Percentiles rank a stretch among this genome's conserved stretches.
Evolutionary conservation across 768 basidiomycete genomes (phyloP).

Genomic region (Grammothele lineata): DNA sequence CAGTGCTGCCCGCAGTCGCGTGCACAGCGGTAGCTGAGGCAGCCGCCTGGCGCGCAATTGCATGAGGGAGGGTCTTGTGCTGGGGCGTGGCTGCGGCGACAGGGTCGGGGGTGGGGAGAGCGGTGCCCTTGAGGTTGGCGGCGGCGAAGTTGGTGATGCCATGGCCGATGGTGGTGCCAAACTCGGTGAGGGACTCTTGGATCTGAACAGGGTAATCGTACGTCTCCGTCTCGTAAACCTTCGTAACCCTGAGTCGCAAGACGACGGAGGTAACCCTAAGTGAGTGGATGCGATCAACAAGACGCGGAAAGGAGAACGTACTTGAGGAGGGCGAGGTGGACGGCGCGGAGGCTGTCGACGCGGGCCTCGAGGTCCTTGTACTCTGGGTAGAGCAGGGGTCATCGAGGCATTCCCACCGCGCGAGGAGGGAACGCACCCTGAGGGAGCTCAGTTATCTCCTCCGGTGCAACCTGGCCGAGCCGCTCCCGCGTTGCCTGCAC

Average conservation of each 20-base stretch:
- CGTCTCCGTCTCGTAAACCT: conserved; percentile 82
- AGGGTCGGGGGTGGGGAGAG: conserved; percentile 71
- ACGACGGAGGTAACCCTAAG: background rate
- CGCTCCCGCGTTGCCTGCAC: conserved; percentile 86
- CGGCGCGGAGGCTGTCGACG: conserved; percentile 84
- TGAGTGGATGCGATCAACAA: background rate
- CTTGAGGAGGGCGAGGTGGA: conserved; percentile 79
- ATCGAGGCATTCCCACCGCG: background rate
- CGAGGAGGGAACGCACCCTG: conserved; percentile 47
- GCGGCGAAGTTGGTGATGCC: conserved; percentile 83
- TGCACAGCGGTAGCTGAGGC: conserved; percentile 48
- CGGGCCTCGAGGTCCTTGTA: conserved; percentile 95
- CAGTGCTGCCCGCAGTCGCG: conserved; percentile 38
- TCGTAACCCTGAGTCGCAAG: conserved; percentile 60
- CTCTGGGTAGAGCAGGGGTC: conserved; percentile 44
- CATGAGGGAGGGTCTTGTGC: conserved; percentile 97
- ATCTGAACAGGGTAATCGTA: conserved; percentile 91
- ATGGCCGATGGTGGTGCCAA: conserved; percentile 66
- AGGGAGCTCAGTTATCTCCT: conserved; percentile 93
- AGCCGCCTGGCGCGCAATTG: conserved; percentile 78
- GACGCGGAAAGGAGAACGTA: conserved; percentile 30
- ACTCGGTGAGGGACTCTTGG: conserved; percentile 73
- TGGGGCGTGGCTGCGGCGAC: conserved; percentile 51
- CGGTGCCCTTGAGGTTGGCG: conserved; percentile 83
- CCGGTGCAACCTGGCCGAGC: conserved; percentile 82